Base-by-base conservation (phyloP, 1,284 basidiomycete species). In the Quambalaria eucalypti region DNA sequence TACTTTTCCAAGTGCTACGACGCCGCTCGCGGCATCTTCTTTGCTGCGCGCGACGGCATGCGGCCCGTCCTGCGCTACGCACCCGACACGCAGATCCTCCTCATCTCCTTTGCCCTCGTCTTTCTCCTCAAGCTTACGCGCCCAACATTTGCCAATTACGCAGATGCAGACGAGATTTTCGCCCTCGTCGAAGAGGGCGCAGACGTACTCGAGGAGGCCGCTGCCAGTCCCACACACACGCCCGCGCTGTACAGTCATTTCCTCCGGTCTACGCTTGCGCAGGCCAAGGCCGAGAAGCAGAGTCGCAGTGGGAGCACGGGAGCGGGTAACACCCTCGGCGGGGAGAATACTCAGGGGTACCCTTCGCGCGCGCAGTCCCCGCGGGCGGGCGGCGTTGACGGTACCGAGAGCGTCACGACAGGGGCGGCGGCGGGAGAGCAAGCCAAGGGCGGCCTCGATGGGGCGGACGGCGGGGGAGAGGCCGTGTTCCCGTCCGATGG, bases 31-130 rank as follows among this genome's bases (percentile, higher is more conserved):
- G 65, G 58, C 23, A 69, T 75, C 33, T 63, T 75, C 19, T 48
- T 48, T 4, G 62, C 66, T 31, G 52, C 65, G 31, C 50, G 54
- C 7, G 63, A 66, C 16, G 71, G 68, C 4, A 52, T 65, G 55
- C 63, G 70, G 26, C 59, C 59, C 23, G 80, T 82, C 69, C 79
- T 96, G 74, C 84, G 83, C 58, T 92, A 90, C 75, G 84, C 88
- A 0, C 87, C 90, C 0, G 92, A 97, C 74, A 88, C 88, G 7
- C 87, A 90, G 70, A 93, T 89, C 70, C 88, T 96, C 25, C 87
- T 89, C 79, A 84, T 84, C 51, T 88, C 87, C 10, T 96, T 95
- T 77, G 88, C 88, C 0, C 87, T 86, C 42, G 88, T 76, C 12
- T 77, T 77, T 54, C 53, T 78, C 30, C 72, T 77, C 56, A 76